These are phyloP conservation scores for Breviolum minutum DNA, from an alignment of 73 alveolate genomes.

Conservation along the genomic window DNA sequence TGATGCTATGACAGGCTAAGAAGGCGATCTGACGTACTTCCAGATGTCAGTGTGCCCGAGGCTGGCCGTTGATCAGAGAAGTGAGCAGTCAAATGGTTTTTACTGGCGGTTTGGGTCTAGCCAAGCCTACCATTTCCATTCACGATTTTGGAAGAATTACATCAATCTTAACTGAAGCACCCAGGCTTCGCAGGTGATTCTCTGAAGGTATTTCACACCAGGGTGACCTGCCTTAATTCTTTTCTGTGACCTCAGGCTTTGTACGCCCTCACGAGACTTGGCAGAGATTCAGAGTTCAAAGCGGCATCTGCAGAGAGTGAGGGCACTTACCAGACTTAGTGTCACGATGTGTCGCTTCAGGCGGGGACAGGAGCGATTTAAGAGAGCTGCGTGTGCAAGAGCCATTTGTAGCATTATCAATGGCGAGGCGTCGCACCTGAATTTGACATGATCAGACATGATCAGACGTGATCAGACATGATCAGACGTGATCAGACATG, in stretches of 20 bases:
- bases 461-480: neutral
- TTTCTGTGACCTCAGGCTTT: slow-evolving; percentile 1
- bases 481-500: no score
- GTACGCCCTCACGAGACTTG: slow-evolving; percentile 48
- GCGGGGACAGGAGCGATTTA: slow-evolving; percentile 71
- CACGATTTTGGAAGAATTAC: no score
- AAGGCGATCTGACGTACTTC: neutral
- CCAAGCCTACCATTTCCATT: no score
- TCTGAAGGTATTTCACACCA: no score
- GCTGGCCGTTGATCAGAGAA: neutral
- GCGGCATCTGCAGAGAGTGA: neutral
- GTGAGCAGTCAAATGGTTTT: neutral
- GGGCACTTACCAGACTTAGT: neutral
- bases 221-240: no score
- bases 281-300: neutral
- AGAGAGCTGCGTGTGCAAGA: slow-evolving; percentile 79
- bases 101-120: neutral
- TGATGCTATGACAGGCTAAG: neutral
- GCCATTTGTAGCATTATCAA: slow-evolving; percentile 53
- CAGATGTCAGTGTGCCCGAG: slow-evolving; percentile 90
- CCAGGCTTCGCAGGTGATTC: no score
- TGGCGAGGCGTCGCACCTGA: slow-evolving; percentile 33
- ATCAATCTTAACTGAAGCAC: no score
- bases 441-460: neutral
- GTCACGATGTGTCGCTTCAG: neutral